Conservation (phyloP, 257 asterid genomes). For the Salvia rosmarinus region DNA sequence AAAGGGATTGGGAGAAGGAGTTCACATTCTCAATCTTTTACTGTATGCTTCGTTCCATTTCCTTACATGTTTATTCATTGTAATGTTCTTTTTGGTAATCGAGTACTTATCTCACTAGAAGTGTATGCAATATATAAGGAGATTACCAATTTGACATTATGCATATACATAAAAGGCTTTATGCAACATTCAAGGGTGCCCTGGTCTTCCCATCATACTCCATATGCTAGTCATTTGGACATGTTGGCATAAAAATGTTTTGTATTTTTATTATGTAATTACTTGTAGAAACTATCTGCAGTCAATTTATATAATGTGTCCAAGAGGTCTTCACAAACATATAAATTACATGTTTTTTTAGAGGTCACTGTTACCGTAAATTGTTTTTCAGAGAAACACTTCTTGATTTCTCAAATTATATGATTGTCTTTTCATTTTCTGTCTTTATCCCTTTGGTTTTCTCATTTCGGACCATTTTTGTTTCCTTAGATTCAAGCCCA, state of each 20-base stretch:
- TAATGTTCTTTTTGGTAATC: neutral
- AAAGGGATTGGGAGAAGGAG: neutral
- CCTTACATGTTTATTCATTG: neutral
- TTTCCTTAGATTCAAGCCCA: constrained; percentile 83
- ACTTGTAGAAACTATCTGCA: neutral
- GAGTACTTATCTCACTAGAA: neutral
- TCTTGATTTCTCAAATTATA: constrained; percentile 4
- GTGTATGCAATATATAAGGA: constrained; percentile 14
- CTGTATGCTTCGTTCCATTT: neutral
- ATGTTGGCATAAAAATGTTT: constrained; percentile 12
- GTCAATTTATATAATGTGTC: neutral
- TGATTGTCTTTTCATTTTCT: constrained; percentile 11
- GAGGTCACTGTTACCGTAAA: neutral
- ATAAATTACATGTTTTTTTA: neutral
- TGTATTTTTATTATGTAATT: neutral
- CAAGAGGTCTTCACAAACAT: neutral
- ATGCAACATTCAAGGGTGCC: constrained; percentile 1
- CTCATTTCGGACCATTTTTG: constrained; percentile 23
- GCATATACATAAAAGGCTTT: neutral
- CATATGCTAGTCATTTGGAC: constrained; percentile 9
- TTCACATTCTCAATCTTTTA: neutral
- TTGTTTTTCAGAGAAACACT: constrained; percentile 8
- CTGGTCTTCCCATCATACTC: neutral
- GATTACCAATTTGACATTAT: neutral
- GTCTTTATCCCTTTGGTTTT: neutral